These are phyloP conservation scores for Zygosaccharomyces pseudobailii DNA, from an alignment of 1,139 yeast genomes.

Conservation along the genomic window DNA sequence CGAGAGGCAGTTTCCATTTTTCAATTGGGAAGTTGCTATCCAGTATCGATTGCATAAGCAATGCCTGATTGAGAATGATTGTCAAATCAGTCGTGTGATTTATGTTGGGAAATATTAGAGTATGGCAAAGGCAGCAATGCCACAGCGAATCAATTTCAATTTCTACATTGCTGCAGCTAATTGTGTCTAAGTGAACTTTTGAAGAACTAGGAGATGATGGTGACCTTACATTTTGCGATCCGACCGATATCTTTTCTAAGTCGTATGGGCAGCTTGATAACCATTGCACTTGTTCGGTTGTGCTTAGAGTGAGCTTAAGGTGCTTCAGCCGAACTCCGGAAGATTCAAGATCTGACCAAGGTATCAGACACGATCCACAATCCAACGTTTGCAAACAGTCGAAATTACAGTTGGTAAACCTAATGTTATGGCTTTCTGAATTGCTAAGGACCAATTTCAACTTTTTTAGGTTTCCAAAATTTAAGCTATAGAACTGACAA, in stretches of 20 bases:
- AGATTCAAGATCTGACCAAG: constrained; percentile 20
- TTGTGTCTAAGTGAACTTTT: background rate
- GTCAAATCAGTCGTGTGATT: constrained; percentile 4
- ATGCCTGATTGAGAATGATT: constrained; percentile 12
- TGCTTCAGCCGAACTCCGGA: constrained; percentile 9
- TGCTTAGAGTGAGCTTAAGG: constrained; percentile 14
- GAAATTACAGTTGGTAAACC: constrained; percentile 21
- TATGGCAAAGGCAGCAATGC: constrained; percentile 18
- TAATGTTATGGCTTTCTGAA: constrained; percentile 12
- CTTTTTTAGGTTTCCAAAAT: constrained; percentile 17
- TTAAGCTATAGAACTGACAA: constrained; percentile 16
- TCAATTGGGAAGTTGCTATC: constrained; percentile 6
- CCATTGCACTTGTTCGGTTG: constrained; percentile 21
- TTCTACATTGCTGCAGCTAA: background rate
- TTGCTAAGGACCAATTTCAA: constrained; percentile 12
- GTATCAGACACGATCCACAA: constrained; percentile 16
- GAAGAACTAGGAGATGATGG: constrained; percentile 9
- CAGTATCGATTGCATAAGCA: constrained; percentile 12
- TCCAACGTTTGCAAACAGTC: constrained; percentile 10
- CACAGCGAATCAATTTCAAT: constrained; percentile 14
- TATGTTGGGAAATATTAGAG: constrained; percentile 13
- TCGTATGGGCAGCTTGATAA: constrained; percentile 18
- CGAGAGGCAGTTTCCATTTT: constrained; percentile 9
- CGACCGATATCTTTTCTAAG: constrained; percentile 12
- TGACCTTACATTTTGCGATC: constrained; percentile 5